These are phyloP conservation scores for Xylaria hypoxylon DNA, from an alignment of 2,329 filamentous ascomycete genomes.

Conservation along the genomic window DNA sequence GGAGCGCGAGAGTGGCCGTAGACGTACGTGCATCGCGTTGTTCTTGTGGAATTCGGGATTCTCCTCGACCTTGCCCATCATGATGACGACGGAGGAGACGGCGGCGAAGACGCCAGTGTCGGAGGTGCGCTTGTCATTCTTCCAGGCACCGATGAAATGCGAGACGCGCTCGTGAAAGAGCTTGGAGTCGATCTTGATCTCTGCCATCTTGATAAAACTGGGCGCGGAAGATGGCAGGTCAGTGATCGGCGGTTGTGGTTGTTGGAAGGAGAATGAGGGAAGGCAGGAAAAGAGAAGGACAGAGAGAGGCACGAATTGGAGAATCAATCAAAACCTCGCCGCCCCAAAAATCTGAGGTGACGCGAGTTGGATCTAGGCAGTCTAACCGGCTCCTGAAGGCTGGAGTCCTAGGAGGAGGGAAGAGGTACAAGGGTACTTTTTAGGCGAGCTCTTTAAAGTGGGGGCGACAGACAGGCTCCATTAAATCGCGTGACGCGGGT, in stretches of 20 bases:
- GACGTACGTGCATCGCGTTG: slow-evolving; percentile 90
- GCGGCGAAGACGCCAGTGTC: slow-evolving; percentile 83
- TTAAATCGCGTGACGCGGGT: slow-evolving; percentile 24
- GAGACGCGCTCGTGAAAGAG: slow-evolving; percentile 93
- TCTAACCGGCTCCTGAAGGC: slow-evolving; percentile 20
- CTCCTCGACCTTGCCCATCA: slow-evolving; percentile 96
- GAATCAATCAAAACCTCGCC: slow-evolving; percentile 33
- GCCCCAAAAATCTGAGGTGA: slow-evolving; percentile 45
- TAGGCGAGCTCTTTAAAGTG: slow-evolving; percentile 40
- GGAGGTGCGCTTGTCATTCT: slow-evolving; percentile 90
- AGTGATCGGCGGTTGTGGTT: slow-evolving; percentile 30
- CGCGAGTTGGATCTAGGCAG: slow-evolving; percentile 37
- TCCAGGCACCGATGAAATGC: slow-evolving; percentile 91
- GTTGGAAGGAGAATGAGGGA: slow-evolving; percentile 24
- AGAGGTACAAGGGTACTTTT: slow-evolving; percentile 14
- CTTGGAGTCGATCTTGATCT: slow-evolving; percentile 95
- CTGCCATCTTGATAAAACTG: slow-evolving; percentile 66
- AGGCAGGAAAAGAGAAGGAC: slow-evolving; percentile 3
- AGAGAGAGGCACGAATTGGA: slow-evolving; percentile 51
- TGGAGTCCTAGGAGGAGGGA: too few species aligned
- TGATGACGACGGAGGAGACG: slow-evolving; percentile 84
- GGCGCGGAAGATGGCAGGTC: slow-evolving; percentile 47
- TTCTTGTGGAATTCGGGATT: slow-evolving; percentile 91
- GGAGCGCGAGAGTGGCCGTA: neutral
- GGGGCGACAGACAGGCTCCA: neutral